Evolutionary conservation across 164 flowering plant genomes (phyloP).

Genomic region (Macadamia tetraphylla): DNA sequence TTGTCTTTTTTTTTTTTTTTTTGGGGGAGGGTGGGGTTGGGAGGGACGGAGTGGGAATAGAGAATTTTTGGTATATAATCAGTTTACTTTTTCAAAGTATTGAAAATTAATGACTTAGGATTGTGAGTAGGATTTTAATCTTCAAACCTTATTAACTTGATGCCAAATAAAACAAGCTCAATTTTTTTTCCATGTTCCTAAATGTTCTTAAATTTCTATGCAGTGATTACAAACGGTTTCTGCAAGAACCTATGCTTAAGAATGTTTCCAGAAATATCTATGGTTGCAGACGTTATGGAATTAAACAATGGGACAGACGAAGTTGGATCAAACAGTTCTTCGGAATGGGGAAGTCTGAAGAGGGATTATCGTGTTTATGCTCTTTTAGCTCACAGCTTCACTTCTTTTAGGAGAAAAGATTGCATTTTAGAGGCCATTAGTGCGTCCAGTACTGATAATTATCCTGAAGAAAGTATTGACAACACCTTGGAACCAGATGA

Average conservation of each 20-base stretch:
- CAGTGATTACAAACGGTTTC: conserved; percentile 67
- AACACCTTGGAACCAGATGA: conserved; percentile 65
- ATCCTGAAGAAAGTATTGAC: conserved; percentile 59
- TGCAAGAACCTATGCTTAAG: conserved; percentile 56
- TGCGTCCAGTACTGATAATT: conserved; percentile 93
- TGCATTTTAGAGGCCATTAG: conserved; percentile 51
- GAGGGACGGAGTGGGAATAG: too few species aligned
- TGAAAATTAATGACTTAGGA: too few species aligned
- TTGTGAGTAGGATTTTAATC: too few species aligned
- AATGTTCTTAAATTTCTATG: neutral
- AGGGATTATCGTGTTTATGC: conserved; percentile 57
- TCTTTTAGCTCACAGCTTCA: conserved; percentile 39
- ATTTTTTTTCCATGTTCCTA: neutral
- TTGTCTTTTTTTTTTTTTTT: too few species aligned
- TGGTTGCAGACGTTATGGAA: conserved; percentile 31
- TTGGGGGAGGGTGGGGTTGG: too few species aligned
- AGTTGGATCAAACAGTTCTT: conserved; percentile 22
- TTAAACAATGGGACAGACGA: conserved; percentile 13
- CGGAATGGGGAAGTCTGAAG: conserved; percentile 35
- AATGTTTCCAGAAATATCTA: conserved; percentile 50
- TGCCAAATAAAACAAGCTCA: neutral
- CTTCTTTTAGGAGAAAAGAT: conserved; percentile 13
- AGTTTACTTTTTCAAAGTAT: too few species aligned
- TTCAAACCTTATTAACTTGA: neutral
- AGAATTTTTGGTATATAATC: too few species aligned